A percentile compares a stretch with the other conserved stretches of the same genome.
These are phyloP conservation scores for Suillus discolor DNA, from an alignment of 768 basidiomycete species.

Conservation along the genomic window DNA sequence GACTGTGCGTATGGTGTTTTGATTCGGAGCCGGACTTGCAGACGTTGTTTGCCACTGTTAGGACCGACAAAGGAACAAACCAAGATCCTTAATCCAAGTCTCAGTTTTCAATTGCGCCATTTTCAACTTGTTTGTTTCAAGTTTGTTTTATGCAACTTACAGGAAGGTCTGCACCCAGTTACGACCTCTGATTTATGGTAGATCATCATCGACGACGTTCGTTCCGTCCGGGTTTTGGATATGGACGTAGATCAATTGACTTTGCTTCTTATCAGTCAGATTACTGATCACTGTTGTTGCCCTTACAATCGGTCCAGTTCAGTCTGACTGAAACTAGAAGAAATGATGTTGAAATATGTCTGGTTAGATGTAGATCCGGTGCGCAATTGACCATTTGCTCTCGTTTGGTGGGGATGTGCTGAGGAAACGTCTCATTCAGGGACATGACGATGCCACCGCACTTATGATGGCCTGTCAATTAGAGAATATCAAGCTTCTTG, in stretches of 20 bases:
- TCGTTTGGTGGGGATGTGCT: background rate
- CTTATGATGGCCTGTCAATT: conserved; percentile 75
- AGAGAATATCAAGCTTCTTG: conserved; percentile 67
- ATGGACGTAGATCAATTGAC: background rate
- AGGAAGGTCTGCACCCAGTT: background rate
- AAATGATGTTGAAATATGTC: conserved; percentile 29
- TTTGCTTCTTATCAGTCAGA: background rate
- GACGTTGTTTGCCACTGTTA: conserved; percentile 28
- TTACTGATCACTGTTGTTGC: background rate
- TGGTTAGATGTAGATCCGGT: conserved; percentile 76
- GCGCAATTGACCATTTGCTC: conserved; percentile 20
- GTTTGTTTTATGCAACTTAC: background rate
- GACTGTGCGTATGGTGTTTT: background rate
- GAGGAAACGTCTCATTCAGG: conserved; percentile 41
- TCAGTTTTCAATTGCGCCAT: background rate
- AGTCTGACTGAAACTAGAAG: background rate
- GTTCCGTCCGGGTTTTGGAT: background rate
- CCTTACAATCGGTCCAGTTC: background rate
- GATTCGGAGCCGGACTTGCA: background rate
- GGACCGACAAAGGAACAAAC: conserved; percentile 19
- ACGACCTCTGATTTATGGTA: background rate
- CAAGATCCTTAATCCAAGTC: no score
- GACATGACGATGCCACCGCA: conserved; percentile 89
- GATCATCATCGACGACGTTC: background rate
- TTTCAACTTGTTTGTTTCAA: background rate